phyloP scores from a whole-genome alignment of 371 early-diverging fungal species.

The Blakeslea trispora region DNA sequence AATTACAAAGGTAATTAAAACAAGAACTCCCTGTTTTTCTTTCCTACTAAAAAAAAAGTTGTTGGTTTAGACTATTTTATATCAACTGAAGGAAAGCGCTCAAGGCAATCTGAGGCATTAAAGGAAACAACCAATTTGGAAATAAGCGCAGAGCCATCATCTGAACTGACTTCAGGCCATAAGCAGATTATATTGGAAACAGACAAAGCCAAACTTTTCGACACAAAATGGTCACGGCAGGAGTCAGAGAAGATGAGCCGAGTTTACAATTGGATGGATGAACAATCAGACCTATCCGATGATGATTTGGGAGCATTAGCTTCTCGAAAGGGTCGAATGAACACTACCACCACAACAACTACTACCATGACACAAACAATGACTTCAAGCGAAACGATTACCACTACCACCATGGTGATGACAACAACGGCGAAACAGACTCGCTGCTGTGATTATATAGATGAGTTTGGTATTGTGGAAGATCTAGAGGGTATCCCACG shows the following conservation, averaged over 20 bases:
- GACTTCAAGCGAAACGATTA: too few species aligned
- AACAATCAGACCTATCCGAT: conserved; percentile 9
- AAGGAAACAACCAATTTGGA: background rate
- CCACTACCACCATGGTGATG: too few species aligned
- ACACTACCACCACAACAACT: too few species aligned
- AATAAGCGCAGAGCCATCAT: background rate
- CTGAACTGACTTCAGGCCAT: too few species aligned
- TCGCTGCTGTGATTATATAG: conserved; percentile 3
- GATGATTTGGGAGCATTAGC: too few species aligned
- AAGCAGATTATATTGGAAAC: too few species aligned
- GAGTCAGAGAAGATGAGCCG: conserved; percentile 29
- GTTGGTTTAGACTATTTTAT: conserved; percentile 7
- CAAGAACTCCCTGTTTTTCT: too few species aligned
- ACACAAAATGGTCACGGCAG: background rate
- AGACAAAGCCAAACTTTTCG: background rate
- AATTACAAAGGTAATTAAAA: conserved; percentile 17
- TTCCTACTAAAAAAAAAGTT: too few species aligned
- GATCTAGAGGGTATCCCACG: background rate
- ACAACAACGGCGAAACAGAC: too few species aligned
- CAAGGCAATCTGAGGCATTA: background rate
- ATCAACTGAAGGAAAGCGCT: background rate
- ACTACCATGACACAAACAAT: too few species aligned
- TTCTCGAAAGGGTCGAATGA: too few species aligned
- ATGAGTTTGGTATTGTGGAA: background rate
- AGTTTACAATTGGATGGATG: conserved; percentile 13